Conservation (phyloP, 1,139 yeast species). For the Kluyveromyces marxianus region DNA sequence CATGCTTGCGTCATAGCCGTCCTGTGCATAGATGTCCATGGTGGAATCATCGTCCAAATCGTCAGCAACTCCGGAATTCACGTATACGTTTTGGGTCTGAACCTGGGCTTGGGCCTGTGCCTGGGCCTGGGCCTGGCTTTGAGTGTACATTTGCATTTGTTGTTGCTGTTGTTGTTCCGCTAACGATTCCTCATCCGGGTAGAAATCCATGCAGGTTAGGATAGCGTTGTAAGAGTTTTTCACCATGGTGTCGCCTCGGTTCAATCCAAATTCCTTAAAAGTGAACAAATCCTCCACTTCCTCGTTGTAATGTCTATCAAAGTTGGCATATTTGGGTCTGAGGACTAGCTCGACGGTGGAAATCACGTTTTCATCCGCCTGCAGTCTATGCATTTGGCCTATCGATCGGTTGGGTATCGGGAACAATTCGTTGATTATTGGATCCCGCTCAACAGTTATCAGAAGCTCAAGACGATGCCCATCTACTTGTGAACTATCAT, state of each 20-base stretch:
- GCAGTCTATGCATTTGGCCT: background rate
- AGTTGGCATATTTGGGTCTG: constrained; percentile 30
- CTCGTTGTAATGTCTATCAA: constrained; percentile 32
- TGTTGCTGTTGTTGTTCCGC: background rate
- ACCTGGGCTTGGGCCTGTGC: constrained; percentile 4
- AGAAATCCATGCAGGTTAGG: constrained; percentile 25
- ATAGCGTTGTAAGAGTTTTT: constrained; percentile 27
- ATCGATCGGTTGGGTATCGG: constrained; percentile 5
- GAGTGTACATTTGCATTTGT: background rate
- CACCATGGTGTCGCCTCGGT: constrained; percentile 34
- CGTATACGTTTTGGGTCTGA: constrained; percentile 6
- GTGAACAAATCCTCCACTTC: constrained; percentile 32
- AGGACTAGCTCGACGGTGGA: constrained; percentile 29
- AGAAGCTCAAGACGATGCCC: constrained; percentile 25
- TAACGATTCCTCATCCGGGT: constrained; percentile 9
- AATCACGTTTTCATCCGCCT: constrained; percentile 8
- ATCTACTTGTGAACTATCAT: constrained; percentile 12
- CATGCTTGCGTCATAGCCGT: constrained; percentile 23
- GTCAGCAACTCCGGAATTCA: constrained; percentile 19
- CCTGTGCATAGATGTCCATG: constrained; percentile 13
- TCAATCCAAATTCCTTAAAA: constrained; percentile 33
- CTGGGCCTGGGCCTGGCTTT: background rate
- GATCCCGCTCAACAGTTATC: constrained; percentile 25
- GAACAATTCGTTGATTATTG: constrained; percentile 20
- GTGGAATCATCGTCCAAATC: constrained; percentile 13